Conservation (phyloP, 78 protist genomes). For the Dictyostelium brefeldianum region DNA sequence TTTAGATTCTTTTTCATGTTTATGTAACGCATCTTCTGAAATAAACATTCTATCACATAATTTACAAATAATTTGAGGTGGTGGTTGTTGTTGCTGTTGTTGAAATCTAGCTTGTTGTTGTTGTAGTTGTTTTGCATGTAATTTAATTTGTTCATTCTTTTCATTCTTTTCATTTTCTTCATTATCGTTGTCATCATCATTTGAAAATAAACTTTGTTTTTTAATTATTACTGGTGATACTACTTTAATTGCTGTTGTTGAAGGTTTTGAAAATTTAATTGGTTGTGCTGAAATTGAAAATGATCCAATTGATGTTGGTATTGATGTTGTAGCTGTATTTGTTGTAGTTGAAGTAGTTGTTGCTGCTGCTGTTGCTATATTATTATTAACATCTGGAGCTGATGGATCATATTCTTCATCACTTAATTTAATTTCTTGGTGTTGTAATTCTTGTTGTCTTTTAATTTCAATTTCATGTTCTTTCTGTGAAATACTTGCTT, state of each 20-base stretch:
- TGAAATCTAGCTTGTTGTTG: background rate
- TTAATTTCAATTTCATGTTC: background rate
- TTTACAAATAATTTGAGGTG: conserved; percentile 24
- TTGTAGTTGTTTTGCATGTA: too few species aligned
- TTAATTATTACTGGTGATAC: conserved; percentile 58
- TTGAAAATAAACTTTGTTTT: background rate
- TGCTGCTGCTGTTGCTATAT: conserved; percentile 5
- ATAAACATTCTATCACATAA: conserved; percentile 54
- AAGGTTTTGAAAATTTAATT: conserved; percentile 35
- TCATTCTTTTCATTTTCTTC: background rate
- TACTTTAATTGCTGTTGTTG: conserved; percentile 37
- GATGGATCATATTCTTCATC: background rate
- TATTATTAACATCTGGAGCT: background rate
- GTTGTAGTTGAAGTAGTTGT: conserved; percentile 11
- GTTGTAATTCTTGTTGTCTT: background rate
- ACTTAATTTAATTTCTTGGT: background rate
- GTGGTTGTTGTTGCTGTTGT: background rate
- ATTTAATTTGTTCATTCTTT: background rate
- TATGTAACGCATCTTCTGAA: conserved; percentile 38
- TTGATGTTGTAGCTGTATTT: background rate
- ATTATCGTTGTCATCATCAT: background rate
- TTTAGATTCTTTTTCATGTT: conserved; percentile 72
- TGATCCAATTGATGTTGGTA: conserved; percentile 25
- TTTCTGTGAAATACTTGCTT: conserved; percentile 32
- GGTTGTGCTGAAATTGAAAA: conserved; percentile 13